phyloP scores from a whole-genome alignment of 164 flowering plant genomes.

The Akebia trifoliata region DNA sequence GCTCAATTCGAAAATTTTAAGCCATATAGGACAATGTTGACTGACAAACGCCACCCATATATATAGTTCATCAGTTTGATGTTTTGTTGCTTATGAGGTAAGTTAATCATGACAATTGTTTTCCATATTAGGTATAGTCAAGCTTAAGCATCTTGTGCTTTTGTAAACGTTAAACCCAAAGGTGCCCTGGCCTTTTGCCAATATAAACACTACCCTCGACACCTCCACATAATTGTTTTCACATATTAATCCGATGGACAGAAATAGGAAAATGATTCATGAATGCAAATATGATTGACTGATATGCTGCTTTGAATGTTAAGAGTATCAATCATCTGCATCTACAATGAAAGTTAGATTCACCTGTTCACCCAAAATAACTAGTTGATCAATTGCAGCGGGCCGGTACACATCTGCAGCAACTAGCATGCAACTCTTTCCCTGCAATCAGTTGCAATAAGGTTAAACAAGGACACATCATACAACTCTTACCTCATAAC shows the following conservation, averaged over 20 bases:
- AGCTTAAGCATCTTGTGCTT: background rate
- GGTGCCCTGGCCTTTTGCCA: background rate
- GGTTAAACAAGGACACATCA: background rate
- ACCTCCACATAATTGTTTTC: too few species aligned
- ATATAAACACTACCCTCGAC: too few species aligned
- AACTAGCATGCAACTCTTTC: constrained; percentile 85
- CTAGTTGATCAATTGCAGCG: constrained; percentile 97
- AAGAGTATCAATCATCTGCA: background rate
- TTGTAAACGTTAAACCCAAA: background rate
- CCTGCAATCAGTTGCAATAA: constrained; percentile 42
- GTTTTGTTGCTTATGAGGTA: too few species aligned
- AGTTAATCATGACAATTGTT: too few species aligned
- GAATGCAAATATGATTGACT: too few species aligned
- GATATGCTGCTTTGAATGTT: too few species aligned
- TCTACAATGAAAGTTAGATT: background rate
- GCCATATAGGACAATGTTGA: too few species aligned
- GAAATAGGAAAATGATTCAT: too few species aligned
- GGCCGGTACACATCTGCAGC: constrained; percentile 99
- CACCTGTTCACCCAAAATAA: constrained; percentile 90
- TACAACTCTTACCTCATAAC: background rate
- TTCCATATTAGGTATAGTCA: background rate
- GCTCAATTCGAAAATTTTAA: too few species aligned
- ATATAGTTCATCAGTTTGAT: too few species aligned
- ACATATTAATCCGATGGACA: too few species aligned
- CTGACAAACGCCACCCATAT: too few species aligned